Percentiles rank a stretch among this genome's conserved stretches.
Conservation (phyloP, 305 asterid species). For the Fraxinus floribunda region DNA sequence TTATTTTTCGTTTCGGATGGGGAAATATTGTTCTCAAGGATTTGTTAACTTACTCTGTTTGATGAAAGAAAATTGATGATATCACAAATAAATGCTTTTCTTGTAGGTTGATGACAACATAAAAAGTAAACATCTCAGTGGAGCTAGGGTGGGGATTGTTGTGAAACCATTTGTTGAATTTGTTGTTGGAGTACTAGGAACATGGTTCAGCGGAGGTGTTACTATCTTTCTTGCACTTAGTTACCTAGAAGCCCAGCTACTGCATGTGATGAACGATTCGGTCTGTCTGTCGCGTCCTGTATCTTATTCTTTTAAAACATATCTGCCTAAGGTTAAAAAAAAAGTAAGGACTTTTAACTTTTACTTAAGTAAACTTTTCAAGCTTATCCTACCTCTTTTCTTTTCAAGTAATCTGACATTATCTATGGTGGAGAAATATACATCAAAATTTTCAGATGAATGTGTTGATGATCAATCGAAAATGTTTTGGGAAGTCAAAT, state of each 20-base stretch:
- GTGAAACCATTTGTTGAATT: conserved; percentile 91
- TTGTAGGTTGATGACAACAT: conserved; percentile 47
- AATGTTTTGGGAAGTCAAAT: too few relatives aligned
- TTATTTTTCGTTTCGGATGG: background rate
- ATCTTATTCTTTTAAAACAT: background rate
- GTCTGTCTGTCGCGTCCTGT: conserved; percentile 37
- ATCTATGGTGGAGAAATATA: background rate
- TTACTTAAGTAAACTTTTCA: too few relatives aligned
- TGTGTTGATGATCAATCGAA: too few relatives aligned
- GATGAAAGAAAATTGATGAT: conserved; percentile 1
- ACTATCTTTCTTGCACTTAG: conserved; percentile 96
- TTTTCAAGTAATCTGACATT: background rate
- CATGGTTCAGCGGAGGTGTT: conserved; percentile 91
- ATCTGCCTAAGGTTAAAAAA: background rate
- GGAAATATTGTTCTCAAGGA: background rate
- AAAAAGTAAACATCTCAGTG: conserved; percentile 45
- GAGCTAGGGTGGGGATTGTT: conserved; percentile 81
- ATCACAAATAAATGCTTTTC: conserved; percentile 8
- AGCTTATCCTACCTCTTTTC: too few relatives aligned
- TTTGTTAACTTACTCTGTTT: background rate
- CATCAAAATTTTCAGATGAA: too few relatives aligned
- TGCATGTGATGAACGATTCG: conserved; percentile 93
- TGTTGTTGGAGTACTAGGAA: conserved; percentile 83
- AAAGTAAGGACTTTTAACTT: background rate
- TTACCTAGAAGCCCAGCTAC: conserved; percentile 90